A percentile compares a stretch with the other conserved stretches of the same genome.
phyloP scores from a whole-genome alignment of 73 alveolate species.

The Paramecium octaurelia region DNA sequence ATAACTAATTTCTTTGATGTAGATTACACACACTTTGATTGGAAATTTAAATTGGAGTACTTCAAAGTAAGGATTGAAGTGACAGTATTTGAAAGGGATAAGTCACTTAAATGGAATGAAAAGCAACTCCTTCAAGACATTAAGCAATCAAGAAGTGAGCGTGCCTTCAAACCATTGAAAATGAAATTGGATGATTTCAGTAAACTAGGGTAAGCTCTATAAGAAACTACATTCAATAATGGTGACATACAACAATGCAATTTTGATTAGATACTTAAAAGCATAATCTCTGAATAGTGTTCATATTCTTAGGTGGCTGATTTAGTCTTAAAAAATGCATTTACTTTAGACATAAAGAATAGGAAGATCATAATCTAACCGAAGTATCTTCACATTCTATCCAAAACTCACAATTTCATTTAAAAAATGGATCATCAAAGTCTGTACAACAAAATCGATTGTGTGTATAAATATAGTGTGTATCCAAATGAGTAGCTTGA shows the following conservation, averaged over 20 bases:
- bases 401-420: conserved; percentile 39
- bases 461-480: conserved; percentile 6
- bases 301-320: neutral
- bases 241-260: neutral
- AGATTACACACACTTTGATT: neutral
- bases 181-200: neutral
- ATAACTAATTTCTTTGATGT: neutral
- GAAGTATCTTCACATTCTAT: neutral
- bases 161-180: neutral
- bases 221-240: conserved; percentile 10
- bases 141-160: neutral
- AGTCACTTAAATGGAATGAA: neutral
- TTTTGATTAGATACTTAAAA: neutral
- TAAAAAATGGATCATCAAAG: conserved; percentile 47
- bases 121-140: neutral
- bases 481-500: neutral
- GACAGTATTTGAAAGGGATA: conserved; percentile 11
- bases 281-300: neutral
- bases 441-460: conserved; percentile 19
- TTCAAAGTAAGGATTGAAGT: neutral
- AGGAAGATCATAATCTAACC: neutral
- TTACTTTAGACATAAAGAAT: neutral
- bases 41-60: neutral
- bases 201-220: neutral
- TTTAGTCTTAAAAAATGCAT: conserved; percentile 17